These are phyloP conservation scores for Tulasnella sp. DNA, from an alignment of 768 basidiomycete genomes.

Conservation along the genomic window DNA sequence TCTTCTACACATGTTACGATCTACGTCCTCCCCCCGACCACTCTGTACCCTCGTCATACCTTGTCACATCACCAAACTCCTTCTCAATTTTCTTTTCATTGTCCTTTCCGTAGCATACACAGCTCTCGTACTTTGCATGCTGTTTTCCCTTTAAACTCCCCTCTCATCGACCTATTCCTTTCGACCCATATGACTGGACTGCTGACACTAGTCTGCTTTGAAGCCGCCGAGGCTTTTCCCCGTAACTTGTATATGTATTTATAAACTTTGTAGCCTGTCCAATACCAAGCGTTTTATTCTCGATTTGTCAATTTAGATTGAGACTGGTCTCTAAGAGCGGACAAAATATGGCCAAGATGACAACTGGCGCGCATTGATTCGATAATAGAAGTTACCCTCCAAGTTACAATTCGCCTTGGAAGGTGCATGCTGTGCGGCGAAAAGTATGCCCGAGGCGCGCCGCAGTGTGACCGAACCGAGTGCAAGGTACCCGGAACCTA, in stretches of 20 bases:
- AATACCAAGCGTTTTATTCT: not conserved
- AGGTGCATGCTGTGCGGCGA: not conserved
- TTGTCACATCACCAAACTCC: not conserved
- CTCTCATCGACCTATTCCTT: not conserved
- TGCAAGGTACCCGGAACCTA: not conserved
- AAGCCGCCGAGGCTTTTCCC: not conserved
- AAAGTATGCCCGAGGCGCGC: not conserved
- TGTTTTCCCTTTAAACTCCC: not conserved
- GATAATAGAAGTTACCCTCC: not conserved
- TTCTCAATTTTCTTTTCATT: not conserved
- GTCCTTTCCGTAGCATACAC: not conserved
- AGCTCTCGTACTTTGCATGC: not conserved
- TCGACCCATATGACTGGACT: slow-evolving; percentile 19
- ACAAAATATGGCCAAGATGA: too few species aligned
- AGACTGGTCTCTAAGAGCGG: not conserved
- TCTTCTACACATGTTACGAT: not conserved
- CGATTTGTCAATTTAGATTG: not conserved
- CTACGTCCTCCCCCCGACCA: not conserved
- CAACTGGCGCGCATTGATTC: not conserved
- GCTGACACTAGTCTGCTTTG: not conserved
- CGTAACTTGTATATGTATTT: not conserved
- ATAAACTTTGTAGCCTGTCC: not conserved
- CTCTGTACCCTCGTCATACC: not conserved
- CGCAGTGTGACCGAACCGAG: too few species aligned
- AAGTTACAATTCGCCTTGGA: not conserved